Conservation (phyloP, 2,329 filamentous ascomycete genomes). For the Neonectria sp. region DNA sequence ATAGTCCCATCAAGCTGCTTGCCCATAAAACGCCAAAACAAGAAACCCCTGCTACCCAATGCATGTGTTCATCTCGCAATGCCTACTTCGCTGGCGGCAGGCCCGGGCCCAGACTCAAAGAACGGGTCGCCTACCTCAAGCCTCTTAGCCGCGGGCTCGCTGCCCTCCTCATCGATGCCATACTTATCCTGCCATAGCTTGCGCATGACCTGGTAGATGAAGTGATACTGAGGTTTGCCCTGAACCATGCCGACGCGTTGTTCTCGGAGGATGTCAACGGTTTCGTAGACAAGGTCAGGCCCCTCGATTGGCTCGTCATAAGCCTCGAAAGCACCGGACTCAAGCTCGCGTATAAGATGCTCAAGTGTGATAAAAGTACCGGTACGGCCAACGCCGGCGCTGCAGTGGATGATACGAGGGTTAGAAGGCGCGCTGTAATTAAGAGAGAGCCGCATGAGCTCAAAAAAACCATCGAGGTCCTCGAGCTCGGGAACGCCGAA, state of each 20-base stretch:
- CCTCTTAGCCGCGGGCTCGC: slow-evolving; percentile 67
- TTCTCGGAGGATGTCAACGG: slow-evolving; percentile 85
- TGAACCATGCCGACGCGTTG: slow-evolving; percentile 98
- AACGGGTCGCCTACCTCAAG: slow-evolving; percentile 66
- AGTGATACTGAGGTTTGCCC: slow-evolving; percentile 85
- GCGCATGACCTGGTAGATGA: slow-evolving; percentile 89
- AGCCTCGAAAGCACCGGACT: slow-evolving; percentile 76
- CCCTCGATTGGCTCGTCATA: slow-evolving; percentile 53
- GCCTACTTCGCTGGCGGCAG: slow-evolving; percentile 30
- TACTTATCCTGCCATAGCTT: slow-evolving; percentile 81
- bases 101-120: slow-evolving; percentile 41
- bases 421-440: slow-evolving; percentile 67
- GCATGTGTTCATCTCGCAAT: slow-evolving; percentile 25
- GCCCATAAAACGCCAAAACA: slow-evolving; percentile 16
- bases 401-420: slow-evolving; percentile 88
- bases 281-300: slow-evolving; percentile 80
- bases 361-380: slow-evolving; percentile 98
- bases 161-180: slow-evolving; percentile 55
- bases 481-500: slow-evolving; percentile 83
- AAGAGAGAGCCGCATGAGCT: slow-evolving; percentile 78
- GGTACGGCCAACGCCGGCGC: slow-evolving; percentile 92
- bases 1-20: slow-evolving; percentile 13
- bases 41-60: slow-evolving; percentile 1
- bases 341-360: slow-evolving; percentile 87
- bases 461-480: slow-evolving; percentile 77